phyloP scores from a whole-genome alignment of 768 basidiomycete genomes.

The Postia placenta region DNA sequence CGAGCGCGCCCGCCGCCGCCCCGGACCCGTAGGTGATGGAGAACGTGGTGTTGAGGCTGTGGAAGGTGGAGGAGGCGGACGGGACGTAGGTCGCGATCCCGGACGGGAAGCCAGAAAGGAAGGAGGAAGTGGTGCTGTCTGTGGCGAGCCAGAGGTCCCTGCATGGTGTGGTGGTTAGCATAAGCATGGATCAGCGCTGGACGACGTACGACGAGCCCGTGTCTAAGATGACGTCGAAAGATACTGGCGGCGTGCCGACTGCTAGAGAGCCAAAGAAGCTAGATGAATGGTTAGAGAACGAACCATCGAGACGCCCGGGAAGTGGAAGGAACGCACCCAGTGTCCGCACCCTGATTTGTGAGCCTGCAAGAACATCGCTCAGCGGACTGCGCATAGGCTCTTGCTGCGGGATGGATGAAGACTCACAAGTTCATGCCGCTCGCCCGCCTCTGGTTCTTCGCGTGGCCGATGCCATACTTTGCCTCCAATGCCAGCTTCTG shows the following conservation, averaged over 20 bases:
- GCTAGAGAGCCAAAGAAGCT: constrained; percentile 74
- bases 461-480: constrained; percentile 20
- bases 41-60: constrained; percentile 50
- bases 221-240: constrained; percentile 84
- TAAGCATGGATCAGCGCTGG: constrained; percentile 32
- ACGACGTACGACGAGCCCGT: constrained; percentile 60
- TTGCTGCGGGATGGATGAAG: not conserved
- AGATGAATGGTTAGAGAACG: constrained; percentile 20
- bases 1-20: constrained; percentile 63
- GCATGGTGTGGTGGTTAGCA: too few species aligned
- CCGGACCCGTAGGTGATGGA: constrained; percentile 80
- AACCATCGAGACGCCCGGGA: too few species aligned
- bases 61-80: constrained; percentile 54
- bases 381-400: not conserved
- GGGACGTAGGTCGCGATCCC: constrained; percentile 10
- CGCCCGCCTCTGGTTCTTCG: constrained; percentile 14
- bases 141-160: constrained; percentile 78
- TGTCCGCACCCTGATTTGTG: constrained; percentile 57
- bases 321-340: not conserved
- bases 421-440: constrained; percentile 7
- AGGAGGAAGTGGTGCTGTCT: constrained; percentile 29
- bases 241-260: constrained; percentile 74
- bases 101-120: constrained; percentile 10
- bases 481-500: constrained; percentile 20
- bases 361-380: constrained; percentile 33